A percentile compares a stretch with the other conserved stretches of the same genome.
Conservation (phyloP, 116 monocot genomes). For the Thalassia testudinum region DNA sequence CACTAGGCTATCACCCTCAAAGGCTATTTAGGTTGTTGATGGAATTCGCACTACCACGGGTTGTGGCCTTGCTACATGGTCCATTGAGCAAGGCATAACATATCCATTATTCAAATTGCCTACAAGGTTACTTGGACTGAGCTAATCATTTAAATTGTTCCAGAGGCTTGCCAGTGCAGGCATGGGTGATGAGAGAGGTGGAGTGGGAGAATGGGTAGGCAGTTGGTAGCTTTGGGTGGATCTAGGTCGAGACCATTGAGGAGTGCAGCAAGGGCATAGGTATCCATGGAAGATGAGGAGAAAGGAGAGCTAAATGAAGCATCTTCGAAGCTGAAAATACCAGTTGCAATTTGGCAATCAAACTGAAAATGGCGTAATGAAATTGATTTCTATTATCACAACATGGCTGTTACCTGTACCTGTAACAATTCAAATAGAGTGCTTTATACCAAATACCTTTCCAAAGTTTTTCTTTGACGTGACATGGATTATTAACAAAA, state of each 20-base stretch:
- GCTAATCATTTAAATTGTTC: background rate
- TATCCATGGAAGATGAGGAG: constrained; percentile 8
- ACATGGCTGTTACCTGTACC: too few relatives aligned
- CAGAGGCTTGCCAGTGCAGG: background rate
- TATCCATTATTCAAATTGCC: background rate
- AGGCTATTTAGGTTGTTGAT: background rate
- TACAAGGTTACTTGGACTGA: background rate
- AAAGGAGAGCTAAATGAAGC: too few relatives aligned
- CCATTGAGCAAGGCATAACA: background rate
- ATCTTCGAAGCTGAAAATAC: too few relatives aligned
- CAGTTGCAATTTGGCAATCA: too few relatives aligned
- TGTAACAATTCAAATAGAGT: too few relatives aligned
- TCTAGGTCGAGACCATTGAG: too few relatives aligned
- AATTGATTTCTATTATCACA: too few relatives aligned
- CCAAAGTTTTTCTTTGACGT: too few relatives aligned
- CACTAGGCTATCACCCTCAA: background rate
- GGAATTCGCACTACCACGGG: background rate
- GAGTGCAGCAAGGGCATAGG: background rate
- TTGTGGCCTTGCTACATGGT: background rate
- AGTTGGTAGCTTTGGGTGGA: background rate
- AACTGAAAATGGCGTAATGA: too few relatives aligned
- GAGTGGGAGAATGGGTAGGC: background rate
- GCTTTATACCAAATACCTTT: too few relatives aligned
- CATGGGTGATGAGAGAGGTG: too few relatives aligned
- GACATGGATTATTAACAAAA: too few relatives aligned